Evolutionary conservation across 495 filamentous ascomycete species (phyloP).

Genomic region (Neurospora sp.): DNA sequence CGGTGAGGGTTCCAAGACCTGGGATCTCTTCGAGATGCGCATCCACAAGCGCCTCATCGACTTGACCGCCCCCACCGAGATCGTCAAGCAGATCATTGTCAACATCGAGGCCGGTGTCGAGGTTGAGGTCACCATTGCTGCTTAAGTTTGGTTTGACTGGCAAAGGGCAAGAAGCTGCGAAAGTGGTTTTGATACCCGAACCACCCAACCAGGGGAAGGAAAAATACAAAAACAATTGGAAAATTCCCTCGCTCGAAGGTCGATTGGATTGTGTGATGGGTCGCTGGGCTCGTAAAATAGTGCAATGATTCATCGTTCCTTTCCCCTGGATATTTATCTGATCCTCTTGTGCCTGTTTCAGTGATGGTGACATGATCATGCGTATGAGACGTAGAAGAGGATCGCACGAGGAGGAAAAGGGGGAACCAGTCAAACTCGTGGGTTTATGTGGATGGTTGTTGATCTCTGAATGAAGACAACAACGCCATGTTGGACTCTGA

Average conservation of each 20-base stretch:
- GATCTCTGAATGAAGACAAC: neutral
- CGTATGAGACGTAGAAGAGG: neutral
- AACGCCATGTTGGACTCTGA: too few species aligned
- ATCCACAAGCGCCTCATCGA: conserved; percentile 87
- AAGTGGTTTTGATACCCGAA: neutral
- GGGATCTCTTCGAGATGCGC: conserved; percentile 98
- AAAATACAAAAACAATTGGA: conserved; percentile 1
- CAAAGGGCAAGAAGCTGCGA: neutral
- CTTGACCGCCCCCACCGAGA: conserved; percentile 94
- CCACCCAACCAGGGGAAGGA: neutral
- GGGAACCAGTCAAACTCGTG: neutral
- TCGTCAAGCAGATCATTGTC: conserved; percentile 99
- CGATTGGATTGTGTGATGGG: neutral
- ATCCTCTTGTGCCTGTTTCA: neutral
- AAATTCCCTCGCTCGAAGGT: neutral
- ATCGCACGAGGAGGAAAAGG: neutral
- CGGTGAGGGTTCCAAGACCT: conserved; percentile 99
- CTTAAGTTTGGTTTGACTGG: conserved; percentile 43
- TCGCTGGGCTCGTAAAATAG: neutral
- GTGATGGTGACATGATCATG: neutral
- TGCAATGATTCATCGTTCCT: neutral
- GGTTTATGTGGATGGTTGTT: neutral
- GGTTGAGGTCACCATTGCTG: conserved; percentile 99
- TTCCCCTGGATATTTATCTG: neutral
- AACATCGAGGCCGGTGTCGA: conserved; percentile 99